These are phyloP conservation scores for Trichocladium antarcticum DNA, from an alignment of 495 filamentous ascomycete genomes.

Conservation along the genomic window DNA sequence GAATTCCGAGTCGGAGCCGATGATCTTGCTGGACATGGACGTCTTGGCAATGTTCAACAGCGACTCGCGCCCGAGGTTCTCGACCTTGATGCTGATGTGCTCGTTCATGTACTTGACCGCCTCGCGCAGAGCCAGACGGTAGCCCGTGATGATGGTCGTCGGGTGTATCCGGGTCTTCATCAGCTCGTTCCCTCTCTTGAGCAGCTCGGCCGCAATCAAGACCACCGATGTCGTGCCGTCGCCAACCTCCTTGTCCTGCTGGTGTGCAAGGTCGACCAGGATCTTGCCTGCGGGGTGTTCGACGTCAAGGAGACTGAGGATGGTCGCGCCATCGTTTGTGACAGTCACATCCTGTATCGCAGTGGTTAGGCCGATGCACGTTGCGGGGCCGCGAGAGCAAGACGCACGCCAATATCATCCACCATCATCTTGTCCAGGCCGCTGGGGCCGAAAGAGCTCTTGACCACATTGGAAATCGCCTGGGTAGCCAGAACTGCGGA, in stretches of 20 bases:
- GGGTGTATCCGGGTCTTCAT: slow-evolving; percentile 99
- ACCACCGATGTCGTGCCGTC: slow-evolving; percentile 98
- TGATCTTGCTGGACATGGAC: slow-evolving; percentile 98
- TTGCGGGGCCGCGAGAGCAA: slow-evolving; percentile 2
- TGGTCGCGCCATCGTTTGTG: slow-evolving; percentile 97
- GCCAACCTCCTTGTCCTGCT: slow-evolving; percentile 97
- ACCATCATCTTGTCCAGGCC: slow-evolving; percentile 99
- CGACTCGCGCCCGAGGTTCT: slow-evolving; percentile 76
- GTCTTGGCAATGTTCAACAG: slow-evolving; percentile 94
- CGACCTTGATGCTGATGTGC: slow-evolving; percentile 90
- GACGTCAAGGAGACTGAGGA: slow-evolving; percentile 86
- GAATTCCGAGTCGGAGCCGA: slow-evolving; percentile 91
- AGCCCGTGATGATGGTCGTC: slow-evolving; percentile 98
- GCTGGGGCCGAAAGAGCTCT: slow-evolving; percentile 94
- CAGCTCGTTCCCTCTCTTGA: slow-evolving; percentile 89
- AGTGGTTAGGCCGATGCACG: slow-evolving; percentile 12
- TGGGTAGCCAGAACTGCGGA: slow-evolving; percentile 78
- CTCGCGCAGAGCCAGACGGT: slow-evolving; percentile 87
- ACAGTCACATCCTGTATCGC: slow-evolving; percentile 80
- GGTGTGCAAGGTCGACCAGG: slow-evolving; percentile 90
- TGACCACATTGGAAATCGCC: slow-evolving; percentile 96
- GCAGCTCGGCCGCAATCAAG: slow-evolving; percentile 89
- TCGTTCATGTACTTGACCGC: slow-evolving; percentile 98
- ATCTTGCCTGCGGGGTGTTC: slow-evolving; percentile 99
- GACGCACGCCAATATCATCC: slow-evolving; percentile 87